These are phyloP conservation scores for Ogataea paraovalis DNA, from an alignment of 805 yeast genomes.

Conservation along the genomic window DNA sequence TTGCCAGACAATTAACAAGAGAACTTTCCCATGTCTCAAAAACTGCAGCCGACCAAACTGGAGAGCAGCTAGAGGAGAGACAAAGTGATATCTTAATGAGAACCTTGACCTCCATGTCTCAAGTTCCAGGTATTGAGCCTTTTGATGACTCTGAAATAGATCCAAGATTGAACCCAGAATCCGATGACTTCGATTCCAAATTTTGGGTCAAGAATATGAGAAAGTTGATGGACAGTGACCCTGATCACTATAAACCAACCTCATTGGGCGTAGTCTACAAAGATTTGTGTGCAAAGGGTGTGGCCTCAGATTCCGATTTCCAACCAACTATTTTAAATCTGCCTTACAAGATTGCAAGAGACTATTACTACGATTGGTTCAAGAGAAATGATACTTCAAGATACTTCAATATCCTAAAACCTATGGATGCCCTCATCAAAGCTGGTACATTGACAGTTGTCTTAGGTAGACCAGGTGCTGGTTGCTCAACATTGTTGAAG, in stretches of 20 bases:
- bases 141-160: slow-evolving; percentile 23
- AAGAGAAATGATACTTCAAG: slow-evolving; percentile 28
- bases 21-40: slow-evolving; percentile 10
- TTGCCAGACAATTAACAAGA: slow-evolving; percentile 38
- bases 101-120: slow-evolving; percentile 47
- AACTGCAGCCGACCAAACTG: background rate
- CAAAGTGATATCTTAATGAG: slow-evolving; percentile 22
- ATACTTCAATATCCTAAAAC: slow-evolving; percentile 51
- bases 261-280: slow-evolving; percentile 57
- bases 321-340: slow-evolving; percentile 54
- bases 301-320: slow-evolving; percentile 64
- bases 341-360: slow-evolving; percentile 33
- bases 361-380: slow-evolving; percentile 21
- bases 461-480: slow-evolving; percentile 59
- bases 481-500: slow-evolving; percentile 55
- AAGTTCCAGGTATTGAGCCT: slow-evolving; percentile 47
- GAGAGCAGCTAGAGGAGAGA: background rate
- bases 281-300: slow-evolving; percentile 57
- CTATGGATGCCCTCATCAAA: slow-evolving; percentile 59
- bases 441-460: slow-evolving; percentile 55
- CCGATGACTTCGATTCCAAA: slow-evolving; percentile 54
- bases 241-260: slow-evolving; percentile 60
- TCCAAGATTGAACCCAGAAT: slow-evolving; percentile 53
- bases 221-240: slow-evolving; percentile 48
- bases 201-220: slow-evolving; percentile 67